Base-by-base conservation (phyloP, 2,329 filamentous ascomycete genomes). In the Penicillium sp. region DNA sequence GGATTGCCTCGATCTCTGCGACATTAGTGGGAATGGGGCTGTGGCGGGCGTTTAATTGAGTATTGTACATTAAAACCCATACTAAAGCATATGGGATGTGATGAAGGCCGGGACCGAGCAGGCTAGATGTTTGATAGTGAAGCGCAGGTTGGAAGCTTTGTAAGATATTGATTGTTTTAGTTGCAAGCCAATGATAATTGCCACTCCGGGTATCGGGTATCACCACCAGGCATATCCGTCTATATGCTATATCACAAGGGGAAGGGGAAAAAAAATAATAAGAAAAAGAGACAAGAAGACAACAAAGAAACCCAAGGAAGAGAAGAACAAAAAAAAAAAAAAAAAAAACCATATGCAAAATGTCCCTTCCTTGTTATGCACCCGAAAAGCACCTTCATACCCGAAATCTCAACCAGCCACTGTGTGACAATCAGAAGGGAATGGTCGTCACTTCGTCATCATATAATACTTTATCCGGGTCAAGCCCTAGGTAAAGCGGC, bases 11-110 rank as follows among this genome's bases (percentile, higher is more conserved):
- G 29, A 87, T 91, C 58, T 90, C 89, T 6, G 75, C 89, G 10
- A 83, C 83, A 6, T 77, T 93, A 50, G 83, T 86, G 6, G 89
- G 86, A 70, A 80, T 91, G 77, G 89, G 89, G 0, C 70, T 92
- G 23, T 93, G 85, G 81, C 81, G 89, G 62, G 78, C 88, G 27
- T 81, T 87, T 57, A 82, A 83, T 65, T 88, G 73, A 79, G 55
- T 25, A 29, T n/a, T 25, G 44, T 42, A 43, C 38, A 23, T 35
- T 12, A 7, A 36, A 36, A 21, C 36, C 29, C 6, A 21, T 19
- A 33, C 15, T 21, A 13, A n/a, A 12, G 13, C 23, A n/a, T 25
- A 17, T 43, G 38, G 21, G 10, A 51, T 29, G 47, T n/a, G 31
- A 43, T 2, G 13, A 19, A 42, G 27, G 21, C 36, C 10, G 13